Evolutionary conservation across 2,329 filamentous ascomycete genomes (phyloP).

Genomic region (Didymella keratinophila): DNA sequence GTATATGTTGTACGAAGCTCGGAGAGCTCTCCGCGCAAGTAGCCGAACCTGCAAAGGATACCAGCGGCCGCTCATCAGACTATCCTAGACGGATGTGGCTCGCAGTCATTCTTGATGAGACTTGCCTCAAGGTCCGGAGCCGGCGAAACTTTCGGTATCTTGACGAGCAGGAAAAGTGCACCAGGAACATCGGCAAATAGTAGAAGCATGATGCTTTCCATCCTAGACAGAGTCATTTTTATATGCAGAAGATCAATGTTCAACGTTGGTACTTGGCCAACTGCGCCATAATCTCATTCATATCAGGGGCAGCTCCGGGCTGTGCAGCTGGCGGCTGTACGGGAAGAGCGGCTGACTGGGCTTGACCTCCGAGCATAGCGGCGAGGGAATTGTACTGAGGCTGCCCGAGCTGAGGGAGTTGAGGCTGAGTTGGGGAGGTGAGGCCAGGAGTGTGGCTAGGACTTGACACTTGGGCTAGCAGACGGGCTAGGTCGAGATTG

Average conservation of each 20-base stretch:
- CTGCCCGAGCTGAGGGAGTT: constrained; percentile 37
- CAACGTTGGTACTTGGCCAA: constrained; percentile 69
- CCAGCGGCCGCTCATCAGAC: background rate
- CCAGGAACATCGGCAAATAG: constrained; percentile 6
- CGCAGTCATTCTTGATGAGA: constrained; percentile 3
- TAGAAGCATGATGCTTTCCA: background rate
- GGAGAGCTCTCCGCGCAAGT: background rate
- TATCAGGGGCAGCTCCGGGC: constrained; percentile 52
- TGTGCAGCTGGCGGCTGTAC: constrained; percentile 40
- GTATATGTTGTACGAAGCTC: background rate
- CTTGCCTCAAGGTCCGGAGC: constrained; percentile 8
- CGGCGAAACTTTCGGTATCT: constrained; percentile 2
- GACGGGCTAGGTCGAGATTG: constrained; percentile 49
- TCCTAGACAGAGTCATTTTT: background rate
- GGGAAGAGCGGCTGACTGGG: constrained; percentile 32
- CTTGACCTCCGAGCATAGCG: constrained; percentile 38
- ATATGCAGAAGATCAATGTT: constrained; percentile 14
- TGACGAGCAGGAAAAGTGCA: constrained; percentile 8
- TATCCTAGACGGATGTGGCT: background rate
- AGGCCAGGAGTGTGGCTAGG: constrained; percentile 39
- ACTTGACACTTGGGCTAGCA: constrained; percentile 46
- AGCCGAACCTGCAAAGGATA: background rate
- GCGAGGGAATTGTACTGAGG: constrained; percentile 44
- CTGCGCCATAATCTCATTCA: constrained; percentile 79
- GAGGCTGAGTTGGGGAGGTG: constrained; percentile 27